These are phyloP conservation scores for Candida fluviatilis DNA, from an alignment of 805 yeast genomes.

Conservation along the genomic window DNA sequence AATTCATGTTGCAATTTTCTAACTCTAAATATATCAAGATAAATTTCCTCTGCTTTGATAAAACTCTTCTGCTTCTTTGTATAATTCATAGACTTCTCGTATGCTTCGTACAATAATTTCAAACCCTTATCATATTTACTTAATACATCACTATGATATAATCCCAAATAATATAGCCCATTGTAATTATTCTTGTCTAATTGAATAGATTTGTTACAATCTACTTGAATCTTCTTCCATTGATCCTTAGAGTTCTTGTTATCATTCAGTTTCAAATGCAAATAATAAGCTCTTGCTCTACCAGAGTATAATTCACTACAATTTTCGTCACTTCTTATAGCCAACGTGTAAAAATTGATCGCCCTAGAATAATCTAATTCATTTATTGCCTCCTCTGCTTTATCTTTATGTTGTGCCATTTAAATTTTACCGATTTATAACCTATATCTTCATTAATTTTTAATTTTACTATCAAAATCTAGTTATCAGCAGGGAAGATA, in stretches of 20 bases:
- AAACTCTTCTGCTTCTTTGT: constrained; percentile 10
- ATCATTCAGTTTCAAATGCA: neutral
- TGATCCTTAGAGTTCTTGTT: constrained; percentile 5
- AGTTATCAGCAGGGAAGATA: too few species aligned
- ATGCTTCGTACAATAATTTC: constrained; percentile 10
- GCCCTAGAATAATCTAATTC: constrained; percentile 13
- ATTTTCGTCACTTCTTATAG: constrained; percentile 10
- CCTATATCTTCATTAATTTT: too few species aligned
- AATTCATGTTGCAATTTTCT: constrained; percentile 5
- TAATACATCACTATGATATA: constrained; percentile 8
- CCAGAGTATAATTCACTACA: constrained; percentile 8
- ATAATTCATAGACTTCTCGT: constrained; percentile 10
- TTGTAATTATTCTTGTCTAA: constrained; percentile 13
- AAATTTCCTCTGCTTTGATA: constrained; percentile 13
- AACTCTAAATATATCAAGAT: constrained; percentile 9
- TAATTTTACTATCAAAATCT: too few species aligned
- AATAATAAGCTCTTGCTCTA: constrained; percentile 13
- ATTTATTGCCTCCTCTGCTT: constrained; percentile 6
- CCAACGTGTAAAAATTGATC: constrained; percentile 14
- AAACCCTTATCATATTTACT: constrained; percentile 9
- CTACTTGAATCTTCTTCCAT: constrained; percentile 12
- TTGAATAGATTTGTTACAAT: constrained; percentile 11
- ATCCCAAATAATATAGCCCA: constrained; percentile 11
- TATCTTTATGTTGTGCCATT: constrained; percentile 2
- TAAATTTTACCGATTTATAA: neutral